Evolutionary conservation across 2,329 filamentous ascomycete genomes (phyloP).

Genomic region (Amauroascus verrucosus): DNA sequence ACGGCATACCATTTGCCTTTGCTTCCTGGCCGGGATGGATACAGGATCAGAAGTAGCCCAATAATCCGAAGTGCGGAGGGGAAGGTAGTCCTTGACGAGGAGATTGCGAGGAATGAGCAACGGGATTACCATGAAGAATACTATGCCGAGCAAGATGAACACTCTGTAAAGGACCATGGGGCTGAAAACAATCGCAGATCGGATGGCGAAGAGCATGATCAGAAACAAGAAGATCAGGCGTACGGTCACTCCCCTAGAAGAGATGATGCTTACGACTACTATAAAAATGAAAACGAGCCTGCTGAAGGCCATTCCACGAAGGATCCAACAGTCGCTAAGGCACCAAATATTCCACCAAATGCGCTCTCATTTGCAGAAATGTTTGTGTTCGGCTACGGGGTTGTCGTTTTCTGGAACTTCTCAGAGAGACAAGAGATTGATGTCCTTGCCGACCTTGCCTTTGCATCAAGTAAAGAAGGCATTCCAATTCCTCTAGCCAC

Average conservation of each 20-base stretch:
- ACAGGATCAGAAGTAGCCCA: conserved; percentile 77
- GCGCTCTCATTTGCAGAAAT: conserved; percentile 80
- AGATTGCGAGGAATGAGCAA: conserved; percentile 87
- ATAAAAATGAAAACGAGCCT: conserved; percentile 21
- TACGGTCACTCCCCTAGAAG: conserved; percentile 20
- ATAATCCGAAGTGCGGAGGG: conserved; percentile 87
- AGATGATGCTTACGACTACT: conserved; percentile 3
- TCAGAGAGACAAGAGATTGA: conserved; percentile 93
- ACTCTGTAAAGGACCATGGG: conserved; percentile 34
- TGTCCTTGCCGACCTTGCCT: conserved; percentile 86
- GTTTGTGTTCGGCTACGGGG: conserved; percentile 94
- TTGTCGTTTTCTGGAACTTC: conserved; percentile 99
- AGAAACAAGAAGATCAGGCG: conserved; percentile 4
- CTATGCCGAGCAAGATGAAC: conserved; percentile 54
- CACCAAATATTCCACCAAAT: conserved; percentile 48
- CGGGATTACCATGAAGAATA: conserved; percentile 87
- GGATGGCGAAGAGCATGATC: conserved; percentile 5
- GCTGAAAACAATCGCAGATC: conserved; percentile 17
- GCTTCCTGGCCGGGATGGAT: conserved; percentile 74
- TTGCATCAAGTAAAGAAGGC: conserved; percentile 45
- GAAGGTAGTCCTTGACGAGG: conserved; percentile 83
- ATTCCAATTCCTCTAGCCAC: conserved; percentile 56
- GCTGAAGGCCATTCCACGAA: conserved; percentile 8
- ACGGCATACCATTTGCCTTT: conserved; percentile 88
- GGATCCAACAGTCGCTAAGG: neutral